Percentiles rank a stretch among this genome's conserved stretches.
Evolutionary conservation across 345 rosid genomes (phyloP).

Genomic region (Psidium guajava): DNA sequence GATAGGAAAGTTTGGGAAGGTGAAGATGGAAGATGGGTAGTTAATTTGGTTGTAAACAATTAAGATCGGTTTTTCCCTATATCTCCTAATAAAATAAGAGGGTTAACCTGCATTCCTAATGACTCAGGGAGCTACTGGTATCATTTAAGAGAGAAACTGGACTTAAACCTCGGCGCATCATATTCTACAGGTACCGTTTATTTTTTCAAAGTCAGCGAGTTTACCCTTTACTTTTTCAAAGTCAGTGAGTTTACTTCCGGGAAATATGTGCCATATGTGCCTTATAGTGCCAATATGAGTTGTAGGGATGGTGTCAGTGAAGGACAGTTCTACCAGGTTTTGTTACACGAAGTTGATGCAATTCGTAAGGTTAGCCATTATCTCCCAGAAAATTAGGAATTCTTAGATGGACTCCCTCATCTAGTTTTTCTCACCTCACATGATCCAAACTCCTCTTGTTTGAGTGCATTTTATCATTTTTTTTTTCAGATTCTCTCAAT

Average conservation of each 20-base stretch:
- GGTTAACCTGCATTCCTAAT: not conserved
- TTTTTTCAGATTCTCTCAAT: not conserved
- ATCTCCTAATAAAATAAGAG: not conserved
- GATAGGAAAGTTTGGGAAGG: not conserved
- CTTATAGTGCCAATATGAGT: not conserved
- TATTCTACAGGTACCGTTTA: conserved; percentile 63
- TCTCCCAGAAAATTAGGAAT: not conserved
- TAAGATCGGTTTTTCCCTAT: not conserved
- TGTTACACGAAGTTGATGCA: conserved; percentile 83
- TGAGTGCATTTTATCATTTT: not conserved
- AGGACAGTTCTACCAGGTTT: conserved; percentile 89
- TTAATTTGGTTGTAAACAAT: not conserved
- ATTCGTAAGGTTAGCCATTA: conserved; percentile 57
- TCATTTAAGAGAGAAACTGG: conserved; percentile 88
- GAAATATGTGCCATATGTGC: not conserved
- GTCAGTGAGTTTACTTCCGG: not conserved
- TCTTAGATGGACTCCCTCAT: not conserved
- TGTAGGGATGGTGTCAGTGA: conserved; percentile 92
- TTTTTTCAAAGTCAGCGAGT: not conserved
- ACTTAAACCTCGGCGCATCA: conserved; percentile 79
- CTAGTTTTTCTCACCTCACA: not conserved
- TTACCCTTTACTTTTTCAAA: not conserved
- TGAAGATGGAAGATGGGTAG: not conserved
- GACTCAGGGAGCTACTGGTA: conserved; percentile 70
- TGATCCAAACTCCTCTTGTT: not conserved